Base-by-base conservation (phyloP, 2,329 filamentous ascomycete species). In the Xylariales sp. region DNA sequence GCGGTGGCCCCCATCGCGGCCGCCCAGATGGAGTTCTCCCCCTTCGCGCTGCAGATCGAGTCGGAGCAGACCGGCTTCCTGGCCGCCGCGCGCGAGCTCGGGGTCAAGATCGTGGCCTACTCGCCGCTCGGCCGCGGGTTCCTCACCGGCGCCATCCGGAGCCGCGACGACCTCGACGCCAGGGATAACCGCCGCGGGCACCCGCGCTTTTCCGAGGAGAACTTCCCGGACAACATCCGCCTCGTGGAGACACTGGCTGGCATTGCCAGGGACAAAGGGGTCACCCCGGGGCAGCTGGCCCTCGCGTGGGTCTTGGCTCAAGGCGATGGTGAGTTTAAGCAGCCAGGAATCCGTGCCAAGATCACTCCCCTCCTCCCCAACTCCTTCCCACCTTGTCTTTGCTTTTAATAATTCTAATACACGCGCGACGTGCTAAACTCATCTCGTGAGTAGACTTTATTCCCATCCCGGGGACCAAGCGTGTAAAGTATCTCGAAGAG, bases 381-480 rank as follows among this genome's bases (percentile, higher is more conserved):
- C n/a, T n/a, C n/a, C n/a, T n/a, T n/a, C n/a, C n/a, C n/a, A n/a
- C n/a, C n/a, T n/a, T n/a, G n/a, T n/a, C n/a, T n/a, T n/a, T n/a
- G n/a, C n/a, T n/a, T n/a, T n/a, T n/a, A n/a, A n/a, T n/a, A n/a
- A n/a, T n/a, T n/a, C n/a, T n/a, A n/a, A n/a, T n/a, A n/a, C n/a
- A n/a, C n/a, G n/a, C n/a, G n/a, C n/a, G n/a, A n/a, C n/a, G n/a
- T n/a, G n/a, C n/a, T n/a, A n/a, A n/a, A n/a, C n/a, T n/a, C n/a
- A n/a, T n/a, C n/a, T n/a, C 71, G 82, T 43, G 82, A 87, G 54
- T 81, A 88, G 61, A 59, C 23, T 59, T 61, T 36, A 56, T 61
- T 32, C 58, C 58, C 4, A 61, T 61, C 30, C 57, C 57, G 0
- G 59, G 58, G 3, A 61, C 58, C n/a, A 61, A 57, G 45, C 49